Evolutionary conservation across 352 stramenopile genomes (phyloP).

Genomic region (Globisporangium carolinianum): DNA sequence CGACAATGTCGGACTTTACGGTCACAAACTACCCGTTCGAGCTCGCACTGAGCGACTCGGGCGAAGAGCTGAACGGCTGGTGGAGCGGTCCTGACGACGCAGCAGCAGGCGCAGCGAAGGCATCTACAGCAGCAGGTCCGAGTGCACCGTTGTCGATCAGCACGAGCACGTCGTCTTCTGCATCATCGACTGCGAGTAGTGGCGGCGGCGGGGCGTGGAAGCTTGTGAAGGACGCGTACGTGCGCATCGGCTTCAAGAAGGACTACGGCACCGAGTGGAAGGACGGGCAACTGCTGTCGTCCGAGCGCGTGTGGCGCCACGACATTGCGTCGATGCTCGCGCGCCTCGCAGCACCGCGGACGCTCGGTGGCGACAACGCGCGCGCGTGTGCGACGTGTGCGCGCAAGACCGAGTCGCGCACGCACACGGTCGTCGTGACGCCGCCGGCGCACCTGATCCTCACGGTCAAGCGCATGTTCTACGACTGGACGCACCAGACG

Average conservation of each 20-base stretch:
- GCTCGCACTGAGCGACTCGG: conserved; percentile 38
- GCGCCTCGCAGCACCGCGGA: conserved; percentile 72
- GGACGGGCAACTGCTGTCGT: conserved; percentile 66
- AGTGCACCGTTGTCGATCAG: neutral
- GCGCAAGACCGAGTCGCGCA: conserved; percentile 72
- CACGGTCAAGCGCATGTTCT: conserved; percentile 88
- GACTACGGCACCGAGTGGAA: conserved; percentile 87
- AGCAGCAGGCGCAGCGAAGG: conserved; percentile 22
- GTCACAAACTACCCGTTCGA: conserved; percentile 65
- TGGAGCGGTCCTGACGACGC: conserved; percentile 52
- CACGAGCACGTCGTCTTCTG: neutral
- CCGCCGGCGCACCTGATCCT: conserved; percentile 80
- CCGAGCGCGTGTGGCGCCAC: conserved; percentile 79
- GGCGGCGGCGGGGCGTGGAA: conserved; percentile 45
- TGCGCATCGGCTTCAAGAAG: conserved; percentile 86
- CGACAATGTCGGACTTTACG: conserved; percentile 57
- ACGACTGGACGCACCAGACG: conserved; percentile 86
- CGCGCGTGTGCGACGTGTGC: conserved; percentile 65
- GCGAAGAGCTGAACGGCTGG: conserved; percentile 64
- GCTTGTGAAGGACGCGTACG: conserved; percentile 78
- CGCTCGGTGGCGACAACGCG: conserved; percentile 75
- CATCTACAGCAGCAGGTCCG: neutral
- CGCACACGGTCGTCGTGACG: conserved; percentile 75
- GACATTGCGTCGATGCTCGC: conserved; percentile 79
- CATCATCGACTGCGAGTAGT: neutral